Evolutionary conservation across 2,329 filamentous ascomycete species (phyloP).

Genomic region (Claviceps humidiphila): DNA sequence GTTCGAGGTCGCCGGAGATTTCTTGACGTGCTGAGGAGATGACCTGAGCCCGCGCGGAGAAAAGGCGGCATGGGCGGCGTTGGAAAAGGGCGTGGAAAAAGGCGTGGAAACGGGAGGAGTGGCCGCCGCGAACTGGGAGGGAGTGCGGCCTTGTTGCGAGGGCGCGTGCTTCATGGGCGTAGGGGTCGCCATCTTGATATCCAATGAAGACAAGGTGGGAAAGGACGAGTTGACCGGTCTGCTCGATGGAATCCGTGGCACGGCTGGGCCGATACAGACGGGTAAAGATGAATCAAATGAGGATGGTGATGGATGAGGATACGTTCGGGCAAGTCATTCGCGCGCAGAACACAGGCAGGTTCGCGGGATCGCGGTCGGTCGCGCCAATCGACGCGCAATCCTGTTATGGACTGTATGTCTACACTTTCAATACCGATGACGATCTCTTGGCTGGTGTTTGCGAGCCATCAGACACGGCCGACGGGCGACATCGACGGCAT

Average conservation of each 20-base stretch:
- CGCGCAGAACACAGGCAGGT: too few species aligned
- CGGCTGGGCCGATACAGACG: too few species aligned
- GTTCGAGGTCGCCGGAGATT: constrained; percentile 43
- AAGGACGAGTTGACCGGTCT: too few species aligned
- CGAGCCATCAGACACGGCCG: neutral
- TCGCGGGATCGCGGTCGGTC: neutral
- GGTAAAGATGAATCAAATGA: too few species aligned
- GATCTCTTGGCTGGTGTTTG: neutral
- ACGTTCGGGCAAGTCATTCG: too few species aligned
- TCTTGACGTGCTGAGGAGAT: constrained; percentile 52
- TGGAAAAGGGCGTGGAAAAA: constrained; percentile 53
- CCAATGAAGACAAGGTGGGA: too few species aligned
- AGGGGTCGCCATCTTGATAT: constrained; percentile 31
- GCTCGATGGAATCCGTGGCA: too few species aligned
- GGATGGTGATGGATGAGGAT: too few species aligned
- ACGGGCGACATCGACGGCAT: neutral
- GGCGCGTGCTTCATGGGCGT: constrained; percentile 34
- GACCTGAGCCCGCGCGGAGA: constrained; percentile 44
- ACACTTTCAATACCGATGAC: neutral
- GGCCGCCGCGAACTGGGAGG: constrained; percentile 40
- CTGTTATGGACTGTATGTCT: neutral
- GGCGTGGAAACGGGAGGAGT: constrained; percentile 56
- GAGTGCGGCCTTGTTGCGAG: constrained; percentile 30
- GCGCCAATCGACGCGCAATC: neutral
- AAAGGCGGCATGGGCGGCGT: constrained; percentile 42